Conservation (phyloP, 352 stramenopile genomes). For the Pythium dissotocum region DNA sequence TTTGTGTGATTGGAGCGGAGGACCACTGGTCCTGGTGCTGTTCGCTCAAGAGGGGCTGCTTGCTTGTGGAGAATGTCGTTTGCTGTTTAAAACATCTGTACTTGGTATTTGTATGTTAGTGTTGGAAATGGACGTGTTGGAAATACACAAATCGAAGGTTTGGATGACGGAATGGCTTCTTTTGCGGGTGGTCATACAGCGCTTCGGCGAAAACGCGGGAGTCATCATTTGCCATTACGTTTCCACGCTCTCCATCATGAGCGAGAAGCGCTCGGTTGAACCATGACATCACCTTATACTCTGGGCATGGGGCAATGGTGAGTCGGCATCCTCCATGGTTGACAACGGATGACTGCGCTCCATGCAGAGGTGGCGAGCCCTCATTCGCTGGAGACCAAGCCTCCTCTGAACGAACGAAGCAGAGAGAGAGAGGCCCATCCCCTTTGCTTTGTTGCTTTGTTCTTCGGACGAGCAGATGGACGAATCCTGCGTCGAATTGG, state of each 20-base stretch:
- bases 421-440: background rate
- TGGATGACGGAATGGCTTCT: background rate
- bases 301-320: too few species aligned
- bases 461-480: background rate
- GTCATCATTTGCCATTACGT: background rate
- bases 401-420: background rate
- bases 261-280: too few species aligned
- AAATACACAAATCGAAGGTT: background rate
- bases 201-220: background rate
- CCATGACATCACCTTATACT: too few species aligned
- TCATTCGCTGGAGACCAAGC: background rate
- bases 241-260: too few species aligned
- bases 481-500: background rate
- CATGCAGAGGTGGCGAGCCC: background rate
- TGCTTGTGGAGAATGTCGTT: background rate
- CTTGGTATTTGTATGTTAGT: background rate
- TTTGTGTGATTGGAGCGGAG: background rate
- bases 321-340: background rate
- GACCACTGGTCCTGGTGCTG: background rate
- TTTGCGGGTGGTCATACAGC: background rate
- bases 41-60: background rate
- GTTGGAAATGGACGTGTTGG: background rate
- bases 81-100: background rate
- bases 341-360: background rate
- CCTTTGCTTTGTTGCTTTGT: background rate